These are phyloP conservation scores for Nakaseomyces kungkrabaensis DNA, from an alignment of 1,139 yeast genomes.

Conservation along the genomic window DNA sequence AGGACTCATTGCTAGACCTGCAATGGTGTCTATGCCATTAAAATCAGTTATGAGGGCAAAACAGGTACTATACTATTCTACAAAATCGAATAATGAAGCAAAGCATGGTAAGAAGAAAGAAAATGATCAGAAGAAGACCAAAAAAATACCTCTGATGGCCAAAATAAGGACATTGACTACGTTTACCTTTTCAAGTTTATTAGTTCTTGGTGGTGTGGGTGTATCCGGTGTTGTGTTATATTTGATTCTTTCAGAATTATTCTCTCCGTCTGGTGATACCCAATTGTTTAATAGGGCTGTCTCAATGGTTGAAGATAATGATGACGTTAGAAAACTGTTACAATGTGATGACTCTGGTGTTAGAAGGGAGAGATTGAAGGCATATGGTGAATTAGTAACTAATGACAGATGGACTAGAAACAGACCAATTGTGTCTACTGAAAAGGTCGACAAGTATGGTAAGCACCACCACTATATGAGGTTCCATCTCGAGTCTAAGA, in stretches of 20 bases:
- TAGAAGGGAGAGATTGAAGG: conserved; percentile 54
- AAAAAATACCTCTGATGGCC: conserved; percentile 24
- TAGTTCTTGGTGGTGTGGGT: conserved; percentile 61
- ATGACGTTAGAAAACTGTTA: conserved; percentile 47
- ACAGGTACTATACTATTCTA: not conserved
- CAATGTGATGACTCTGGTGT: conserved; percentile 36
- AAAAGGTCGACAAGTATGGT: conserved; percentile 57
- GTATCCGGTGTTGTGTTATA: conserved; percentile 63
- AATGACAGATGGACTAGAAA: conserved; percentile 80
- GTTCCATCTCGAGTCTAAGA: conserved; percentile 69
- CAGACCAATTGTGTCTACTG: conserved; percentile 59
- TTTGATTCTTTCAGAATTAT: conserved; percentile 64
- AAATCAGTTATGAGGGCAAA: not conserved
- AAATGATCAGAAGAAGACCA: not conserved
- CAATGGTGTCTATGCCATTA: not conserved
- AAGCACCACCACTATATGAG: conserved; percentile 75
- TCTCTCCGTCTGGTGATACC: conserved; percentile 86
- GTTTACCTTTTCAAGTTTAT: conserved; percentile 48
- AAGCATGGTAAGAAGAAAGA: conserved; percentile 13
- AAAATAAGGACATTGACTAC: conserved; percentile 47
- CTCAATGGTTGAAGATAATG: conserved; percentile 59
- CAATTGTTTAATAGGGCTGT: conserved; percentile 83
- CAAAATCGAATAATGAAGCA: not conserved
- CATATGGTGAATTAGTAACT: conserved; percentile 63
- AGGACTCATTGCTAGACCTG: not conserved